phyloP scores from a whole-genome alignment of 768 basidiomycete genomes.

The Lyophyllum atratum region DNA sequence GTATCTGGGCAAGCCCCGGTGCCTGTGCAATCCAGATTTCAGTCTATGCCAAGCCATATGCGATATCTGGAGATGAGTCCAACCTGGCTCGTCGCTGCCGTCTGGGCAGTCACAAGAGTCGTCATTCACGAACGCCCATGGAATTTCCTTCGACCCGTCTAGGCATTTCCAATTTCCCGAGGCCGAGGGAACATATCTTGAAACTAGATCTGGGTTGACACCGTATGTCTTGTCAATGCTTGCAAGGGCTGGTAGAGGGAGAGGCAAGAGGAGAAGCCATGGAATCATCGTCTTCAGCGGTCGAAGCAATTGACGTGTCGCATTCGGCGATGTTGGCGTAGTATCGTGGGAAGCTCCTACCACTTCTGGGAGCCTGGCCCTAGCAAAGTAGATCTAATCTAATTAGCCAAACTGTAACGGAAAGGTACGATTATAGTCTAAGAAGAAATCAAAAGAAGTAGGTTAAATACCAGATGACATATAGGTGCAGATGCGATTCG shows the following conservation, averaged over 20 bases:
- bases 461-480: no score
- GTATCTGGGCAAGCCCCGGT: constrained; percentile 82
- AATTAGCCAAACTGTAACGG: no score
- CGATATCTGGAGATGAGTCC: constrained; percentile 13
- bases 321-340: constrained; percentile 5
- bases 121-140: constrained; percentile 85
- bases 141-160: constrained; percentile 76
- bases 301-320: constrained; percentile 39
- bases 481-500: no score
- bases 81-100: constrained; percentile 95
- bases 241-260: constrained; percentile 36
- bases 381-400: no score
- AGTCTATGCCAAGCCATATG: constrained; percentile 3
- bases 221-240: constrained; percentile 55
- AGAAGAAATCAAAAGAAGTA: no score
- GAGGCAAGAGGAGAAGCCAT: constrained; percentile 48
- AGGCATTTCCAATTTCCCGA: constrained; percentile 76
- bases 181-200: constrained; percentile 56
- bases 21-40: constrained; percentile 42
- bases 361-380: background rate
- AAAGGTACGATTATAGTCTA: no score
- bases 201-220: constrained; percentile 52
- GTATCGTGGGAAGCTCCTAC: constrained; percentile 4
- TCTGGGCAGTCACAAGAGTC: constrained; percentile 94
- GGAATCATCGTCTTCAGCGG: constrained; percentile 41